Evolutionary conservation across 805 yeast species (phyloP).

Genomic region (Metschnikowia lochheadii): DNA sequence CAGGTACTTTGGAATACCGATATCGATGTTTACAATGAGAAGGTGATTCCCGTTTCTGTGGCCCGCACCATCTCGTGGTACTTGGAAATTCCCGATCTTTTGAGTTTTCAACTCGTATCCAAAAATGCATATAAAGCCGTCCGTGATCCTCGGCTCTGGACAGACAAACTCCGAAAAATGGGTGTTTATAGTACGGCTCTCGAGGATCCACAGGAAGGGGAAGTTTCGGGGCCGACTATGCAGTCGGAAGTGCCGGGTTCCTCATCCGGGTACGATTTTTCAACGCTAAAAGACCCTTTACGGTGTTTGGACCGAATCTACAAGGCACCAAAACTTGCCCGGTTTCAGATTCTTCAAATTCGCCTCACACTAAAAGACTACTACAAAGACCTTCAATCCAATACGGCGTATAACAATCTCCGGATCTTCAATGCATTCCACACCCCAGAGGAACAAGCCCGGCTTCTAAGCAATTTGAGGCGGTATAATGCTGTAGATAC

Average conservation of each 20-base stretch:
- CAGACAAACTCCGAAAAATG: conserved; percentile 30
- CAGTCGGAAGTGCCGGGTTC: background rate
- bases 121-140: conserved; percentile 36
- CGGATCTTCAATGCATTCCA: conserved; percentile 43
- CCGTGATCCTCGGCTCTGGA: conserved; percentile 39
- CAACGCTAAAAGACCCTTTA: conserved; percentile 25
- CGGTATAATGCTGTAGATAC: conserved; percentile 35
- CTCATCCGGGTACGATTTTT: conserved; percentile 6
- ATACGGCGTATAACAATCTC: conserved; percentile 40
- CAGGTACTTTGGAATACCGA: conserved; percentile 45
- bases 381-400: conserved; percentile 43
- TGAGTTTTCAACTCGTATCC: conserved; percentile 36
- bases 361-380: conserved; percentile 38
- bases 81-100: conserved; percentile 35
- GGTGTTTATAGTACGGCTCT: conserved; percentile 34
- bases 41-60: conserved; percentile 35
- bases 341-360: conserved; percentile 36
- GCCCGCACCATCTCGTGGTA: conserved; percentile 33
- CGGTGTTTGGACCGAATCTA: conserved; percentile 30
- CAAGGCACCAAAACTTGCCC: conserved; percentile 29
- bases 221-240: background rate
- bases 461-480: conserved; percentile 38
- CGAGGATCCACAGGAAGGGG: conserved; percentile 4
- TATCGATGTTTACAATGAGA: conserved; percentile 39
- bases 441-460: conserved; percentile 51